Base-by-base conservation (phyloP, 352 stramenopile genomes). In the Globisporangium megalacanthum region DNA sequence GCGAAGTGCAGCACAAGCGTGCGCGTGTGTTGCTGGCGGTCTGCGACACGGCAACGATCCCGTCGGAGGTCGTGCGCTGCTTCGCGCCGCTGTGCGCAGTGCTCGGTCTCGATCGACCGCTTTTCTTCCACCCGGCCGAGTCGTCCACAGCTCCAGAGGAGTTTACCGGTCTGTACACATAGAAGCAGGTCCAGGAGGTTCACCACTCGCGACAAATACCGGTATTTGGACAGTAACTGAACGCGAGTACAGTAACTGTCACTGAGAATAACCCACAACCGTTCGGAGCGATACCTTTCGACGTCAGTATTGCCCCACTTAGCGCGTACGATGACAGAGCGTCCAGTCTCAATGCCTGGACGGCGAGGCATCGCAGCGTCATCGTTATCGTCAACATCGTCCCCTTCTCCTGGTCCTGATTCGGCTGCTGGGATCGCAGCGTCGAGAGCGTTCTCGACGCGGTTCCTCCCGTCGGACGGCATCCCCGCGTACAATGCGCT, bases 401-500 rank as follows among this genome's bases (percentile, higher is more conserved):
- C 25, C 25, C 25, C 25, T 29, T 29, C 25, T 29, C 25, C 25
- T 29, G 25, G 25, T 29, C 1, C 25, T 29, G 25, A 29, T 29
- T 29, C 46, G 49, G 4, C 35, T 37, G 13, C 0, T 58, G 42
- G 1, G 19, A 33, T 1, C 22, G 19, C 2, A 15, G 25, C 39
- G 1, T 5, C 54, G 11, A 35, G 33, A 41, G 29, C 25, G 1
- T 91, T 89, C 52, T 86, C 74, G 33, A 91, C 80, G 50, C 65
- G 78, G 14, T 88, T 89, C 65, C 60, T 89, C 39, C 49, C 78
- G 35, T 79, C 68, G 1, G 80, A 88, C 61, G 71, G 75, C 15
- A 91, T 91, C 53, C 78, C 81, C 9, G 70, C 67, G 49, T 91
- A 89, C 54, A 91, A 91, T 49, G 81, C 81, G 31, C 56, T 91